Base-by-base conservation (phyloP, 192 early-diverging fungal genomes). In the Backusella westeae region DNA sequence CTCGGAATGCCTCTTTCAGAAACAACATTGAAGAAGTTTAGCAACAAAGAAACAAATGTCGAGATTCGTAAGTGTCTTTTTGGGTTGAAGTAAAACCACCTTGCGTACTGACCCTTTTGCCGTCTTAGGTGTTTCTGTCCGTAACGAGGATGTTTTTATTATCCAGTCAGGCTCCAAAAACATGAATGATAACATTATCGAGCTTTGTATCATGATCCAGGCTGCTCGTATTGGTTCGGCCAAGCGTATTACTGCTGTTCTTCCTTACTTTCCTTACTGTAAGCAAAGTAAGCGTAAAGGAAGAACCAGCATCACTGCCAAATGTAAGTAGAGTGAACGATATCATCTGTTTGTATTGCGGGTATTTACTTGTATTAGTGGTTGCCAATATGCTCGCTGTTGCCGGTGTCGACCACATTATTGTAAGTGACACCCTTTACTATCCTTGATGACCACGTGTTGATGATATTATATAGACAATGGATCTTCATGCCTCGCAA, bases 111-210 rank as follows among this genome's bases (percentile, higher is more conserved):
- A 68, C 67, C 35, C 35, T 21, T 46, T 73, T 21, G 12, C 9
- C 23, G 19, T 19, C 7, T 95, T 95, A 76, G 96, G 96, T 75
- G 94, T 95, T 83, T 96, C 95, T 38, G 96, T 99, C 21, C 96
- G 97, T 80, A 95, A 98, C 72, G 94, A 99, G 84, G 96, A 98
- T 78, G 96, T 99, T 42, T 99, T 93, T 85, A 96, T 99, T 82
- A 92, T 99, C 79, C 98, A 99, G 83, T 95, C 94, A 34, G 98
- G 96, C 73, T 98, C 94, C 77, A 93, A 94, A 36, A 88, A 95
- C 73, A 97, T 98, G 88, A 98, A 98, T 85, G 98, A 99, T 89
- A 91, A 97, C 83, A 85, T 99, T 73, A 96, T 98, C 87, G 98
- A 99, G 83, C 90, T 99, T 59, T 90, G 97, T 73, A 98, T 99